These are phyloP conservation scores for Monilinia fructigena DNA, from an alignment of 2,329 filamentous ascomycete genomes.

Conservation along the genomic window DNA sequence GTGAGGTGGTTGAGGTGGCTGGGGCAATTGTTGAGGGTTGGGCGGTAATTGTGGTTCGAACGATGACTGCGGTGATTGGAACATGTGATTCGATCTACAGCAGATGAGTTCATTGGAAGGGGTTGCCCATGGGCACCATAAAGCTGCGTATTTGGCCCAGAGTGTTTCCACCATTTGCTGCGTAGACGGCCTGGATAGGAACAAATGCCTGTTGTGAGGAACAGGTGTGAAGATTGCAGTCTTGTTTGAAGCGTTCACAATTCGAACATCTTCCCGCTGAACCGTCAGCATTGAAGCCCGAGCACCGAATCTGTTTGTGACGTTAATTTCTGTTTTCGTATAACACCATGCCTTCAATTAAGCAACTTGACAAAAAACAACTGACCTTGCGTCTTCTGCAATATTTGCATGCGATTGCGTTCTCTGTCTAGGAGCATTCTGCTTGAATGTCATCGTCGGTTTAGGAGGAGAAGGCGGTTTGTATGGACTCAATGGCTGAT, in stretches of 20 bases:
- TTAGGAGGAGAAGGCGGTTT: neutral
- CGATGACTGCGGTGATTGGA: neutral
- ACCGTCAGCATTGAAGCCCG: constrained; percentile 65
- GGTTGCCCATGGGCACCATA: constrained; percentile 45
- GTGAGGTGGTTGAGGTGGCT: neutral
- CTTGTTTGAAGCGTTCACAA: constrained; percentile 71
- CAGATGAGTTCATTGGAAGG: constrained; percentile 33
- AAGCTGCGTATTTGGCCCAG: constrained; percentile 40
- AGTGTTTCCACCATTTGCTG: constrained; percentile 48
- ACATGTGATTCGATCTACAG: constrained; percentile 22
- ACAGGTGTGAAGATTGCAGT: constrained; percentile 77
- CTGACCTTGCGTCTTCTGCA: constrained; percentile 58
- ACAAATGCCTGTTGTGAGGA: constrained; percentile 74
- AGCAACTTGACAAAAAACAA: neutral
- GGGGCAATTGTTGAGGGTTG: neutral
- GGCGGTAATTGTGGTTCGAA: neutral
- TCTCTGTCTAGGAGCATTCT: constrained; percentile 57
- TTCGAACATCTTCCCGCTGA: constrained; percentile 71
- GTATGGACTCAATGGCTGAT: constrained; percentile 17
- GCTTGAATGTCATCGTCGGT: constrained; percentile 37
- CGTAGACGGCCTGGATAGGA: constrained; percentile 66
- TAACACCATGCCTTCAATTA: neutral
- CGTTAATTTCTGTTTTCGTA: constrained; percentile 25
- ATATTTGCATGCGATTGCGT: constrained; percentile 60
- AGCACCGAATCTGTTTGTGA: constrained; percentile 65